These are phyloP conservation scores for Poronia punctata DNA, from an alignment of 495 filamentous ascomycete species.

Conservation along the genomic window DNA sequence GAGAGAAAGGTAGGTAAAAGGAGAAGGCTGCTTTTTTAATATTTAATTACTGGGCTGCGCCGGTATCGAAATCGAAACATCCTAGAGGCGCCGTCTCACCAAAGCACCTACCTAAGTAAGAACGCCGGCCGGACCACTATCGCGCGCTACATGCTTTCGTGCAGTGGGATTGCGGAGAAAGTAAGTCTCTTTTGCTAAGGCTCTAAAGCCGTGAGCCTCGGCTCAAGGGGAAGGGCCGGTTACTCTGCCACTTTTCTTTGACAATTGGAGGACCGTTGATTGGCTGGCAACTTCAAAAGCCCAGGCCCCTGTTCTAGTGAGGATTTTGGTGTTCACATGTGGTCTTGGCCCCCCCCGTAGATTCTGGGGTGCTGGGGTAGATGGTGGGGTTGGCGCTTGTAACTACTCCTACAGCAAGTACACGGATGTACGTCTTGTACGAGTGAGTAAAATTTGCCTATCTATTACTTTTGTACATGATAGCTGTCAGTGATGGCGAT, in stretches of 20 bases:
- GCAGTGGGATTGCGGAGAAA: not conserved
- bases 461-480: not conserved
- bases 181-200: constrained; percentile 1
- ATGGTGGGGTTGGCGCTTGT: too few relatives aligned
- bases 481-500: too few relatives aligned
- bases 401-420: too few relatives aligned
- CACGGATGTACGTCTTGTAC: too few relatives aligned
- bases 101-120: not conserved
- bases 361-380: too few relatives aligned
- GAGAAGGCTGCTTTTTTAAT: too few relatives aligned
- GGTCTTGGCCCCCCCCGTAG: too few relatives aligned
- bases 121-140: constrained; percentile 4
- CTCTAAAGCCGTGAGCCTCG: constrained; percentile 3
- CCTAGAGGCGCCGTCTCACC: too few relatives aligned
- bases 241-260: not conserved
- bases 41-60: too few relatives aligned
- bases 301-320: not conserved
- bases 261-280: not conserved
- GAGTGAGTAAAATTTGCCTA: too few relatives aligned
- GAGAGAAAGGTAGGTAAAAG: too few relatives aligned
- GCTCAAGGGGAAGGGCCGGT: not conserved
- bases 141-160: not conserved
- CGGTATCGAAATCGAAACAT: too few relatives aligned
- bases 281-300: not conserved
- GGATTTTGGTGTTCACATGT: constrained; percentile 2